Base-by-base conservation (phyloP, 2,329 filamentous ascomycete species). In the Metarhizium robertsii region DNA sequence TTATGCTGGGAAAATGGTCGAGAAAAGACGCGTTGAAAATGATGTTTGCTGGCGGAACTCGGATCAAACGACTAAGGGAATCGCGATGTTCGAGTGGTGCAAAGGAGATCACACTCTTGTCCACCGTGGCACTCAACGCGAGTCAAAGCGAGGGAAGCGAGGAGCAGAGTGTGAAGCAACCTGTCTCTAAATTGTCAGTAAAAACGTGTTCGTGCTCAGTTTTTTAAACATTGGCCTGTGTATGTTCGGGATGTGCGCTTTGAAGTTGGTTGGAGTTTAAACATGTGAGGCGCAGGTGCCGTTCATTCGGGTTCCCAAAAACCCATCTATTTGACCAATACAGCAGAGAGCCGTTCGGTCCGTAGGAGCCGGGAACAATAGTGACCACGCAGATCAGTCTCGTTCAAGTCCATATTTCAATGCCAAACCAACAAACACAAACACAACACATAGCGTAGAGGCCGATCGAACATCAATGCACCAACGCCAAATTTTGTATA, bases 11-110 rank as follows among this genome's bases (percentile, higher is more conserved):
- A 34, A 52, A 3, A 57, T 51, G 48, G 48, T 52, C 52, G 48
- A n/a, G 47, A 46, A 38, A 29, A 46, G 25, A 6, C n/a, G 52
- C 47, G 32, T n/a, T 30, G 45, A n/a, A 48, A 34, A 50, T 13
- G 18, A 55, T 53, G 36, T n/a, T 53, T 48, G 13, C 16, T 38
- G 42, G 8, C 45, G 38, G 29, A 38, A 8, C 34, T 50, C 36
- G 8, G 40, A 50, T 52, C 49, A 43, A 50, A 38, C n/a, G 29
- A 46, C 14, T 40, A 52, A 48, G 34, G 55, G 43, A 45, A 59
- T 49, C 40, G 34, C 29, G 47, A 55, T 38, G 50, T 50, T 36
- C 53, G 50, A 14, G 45, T 48, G 20, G 14, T 51, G 45, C 30
- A 18, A 49, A 43, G 40, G 36, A 46, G 38, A 29, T 48, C 20